A percentile compares a stretch with the other conserved stretches of the same genome.
Evolutionary conservation across 768 basidiomycete species (phyloP).

Genomic region (Galerina marginata): DNA sequence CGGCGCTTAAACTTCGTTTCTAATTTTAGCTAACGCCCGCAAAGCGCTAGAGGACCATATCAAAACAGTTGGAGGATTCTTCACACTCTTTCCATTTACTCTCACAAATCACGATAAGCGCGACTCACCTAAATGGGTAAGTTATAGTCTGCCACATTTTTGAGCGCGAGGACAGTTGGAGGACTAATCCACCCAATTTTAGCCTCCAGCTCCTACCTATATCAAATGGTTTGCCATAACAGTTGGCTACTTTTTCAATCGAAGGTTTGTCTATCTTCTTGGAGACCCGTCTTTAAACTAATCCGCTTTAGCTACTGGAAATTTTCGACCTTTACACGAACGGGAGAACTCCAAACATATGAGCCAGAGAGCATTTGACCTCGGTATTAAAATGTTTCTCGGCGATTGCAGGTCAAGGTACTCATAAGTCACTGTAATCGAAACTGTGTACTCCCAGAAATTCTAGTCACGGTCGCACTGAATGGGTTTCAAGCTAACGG

Average conservation of each 20-base stretch:
- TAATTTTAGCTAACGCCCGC: neutral
- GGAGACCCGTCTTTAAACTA: too few relatives aligned
- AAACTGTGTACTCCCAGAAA: too few relatives aligned
- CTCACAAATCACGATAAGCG: slow-evolving; percentile 18
- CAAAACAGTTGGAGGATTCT: slow-evolving; percentile 6
- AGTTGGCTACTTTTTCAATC: slow-evolving; percentile 13
- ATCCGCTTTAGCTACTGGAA: slow-evolving; percentile 21
- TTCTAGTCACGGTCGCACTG: too few relatives aligned
- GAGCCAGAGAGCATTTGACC: neutral
- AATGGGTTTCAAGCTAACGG: too few relatives aligned
- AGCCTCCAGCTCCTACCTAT: slow-evolving; percentile 13
- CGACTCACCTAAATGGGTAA: slow-evolving; percentile 20
- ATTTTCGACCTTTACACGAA: slow-evolving; percentile 22
- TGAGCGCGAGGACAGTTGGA: neutral
- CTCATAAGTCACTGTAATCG: too few relatives aligned
- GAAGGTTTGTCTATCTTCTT: slow-evolving; percentile 3
- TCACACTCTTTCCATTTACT: slow-evolving; percentile 19
- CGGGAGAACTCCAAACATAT: slow-evolving; percentile 19
- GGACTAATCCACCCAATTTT: neutral
- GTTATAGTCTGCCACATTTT: neutral
- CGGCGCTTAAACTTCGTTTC: neutral
- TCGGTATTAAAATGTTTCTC: neutral
- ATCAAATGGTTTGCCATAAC: slow-evolving; percentile 17
- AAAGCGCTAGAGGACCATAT: slow-evolving; percentile 20
- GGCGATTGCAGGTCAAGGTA: too few relatives aligned